These are phyloP conservation scores for Lentinula novae-zelandiae DNA, from an alignment of 1,284 basidiomycete species.

Conservation along the genomic window DNA sequence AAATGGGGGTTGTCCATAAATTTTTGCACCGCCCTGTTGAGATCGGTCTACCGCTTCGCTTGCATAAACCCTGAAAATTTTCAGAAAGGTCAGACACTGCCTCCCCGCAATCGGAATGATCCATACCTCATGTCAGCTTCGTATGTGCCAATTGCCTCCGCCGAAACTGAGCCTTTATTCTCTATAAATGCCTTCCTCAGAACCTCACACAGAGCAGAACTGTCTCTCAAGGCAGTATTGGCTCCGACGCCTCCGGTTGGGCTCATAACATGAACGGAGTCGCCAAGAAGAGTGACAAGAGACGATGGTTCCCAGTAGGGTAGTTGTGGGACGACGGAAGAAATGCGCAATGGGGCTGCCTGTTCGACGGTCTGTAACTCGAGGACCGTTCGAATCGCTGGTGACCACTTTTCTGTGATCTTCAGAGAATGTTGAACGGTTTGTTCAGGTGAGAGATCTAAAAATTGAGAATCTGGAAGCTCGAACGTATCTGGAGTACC, in stretches of 20 bases:
- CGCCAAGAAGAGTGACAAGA: neutral
- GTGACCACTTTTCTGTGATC: slow-evolving; percentile 6
- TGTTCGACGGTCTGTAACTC: slow-evolving; percentile 5
- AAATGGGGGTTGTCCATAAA: slow-evolving; percentile 6
- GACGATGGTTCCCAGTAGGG: neutral
- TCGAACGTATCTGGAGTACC: neutral
- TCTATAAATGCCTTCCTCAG: neutral
- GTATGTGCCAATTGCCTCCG: neutral
- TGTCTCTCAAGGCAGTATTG: slow-evolving; percentile 6
- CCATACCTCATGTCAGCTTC: slow-evolving; percentile 6
- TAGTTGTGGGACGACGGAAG: neutral
- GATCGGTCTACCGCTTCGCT: slow-evolving; percentile 1
- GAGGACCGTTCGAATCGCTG: neutral
- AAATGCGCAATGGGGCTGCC: neutral
- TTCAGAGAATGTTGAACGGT: slow-evolving; percentile 1
- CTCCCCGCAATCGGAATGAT: neutral
- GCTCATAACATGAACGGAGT: slow-evolving; percentile 5
- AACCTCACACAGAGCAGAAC: neutral
- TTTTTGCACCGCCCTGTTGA: neutral
- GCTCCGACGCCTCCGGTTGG: slow-evolving; percentile 7
- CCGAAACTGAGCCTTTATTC: neutral
- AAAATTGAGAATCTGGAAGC: slow-evolving; percentile 3
- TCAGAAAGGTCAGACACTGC: neutral
- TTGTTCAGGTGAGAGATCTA: neutral
- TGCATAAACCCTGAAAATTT: neutral